These are phyloP conservation scores for Triticum urartu DNA, from an alignment of 176 grass and related monocot species.

Conservation along the genomic window DNA sequence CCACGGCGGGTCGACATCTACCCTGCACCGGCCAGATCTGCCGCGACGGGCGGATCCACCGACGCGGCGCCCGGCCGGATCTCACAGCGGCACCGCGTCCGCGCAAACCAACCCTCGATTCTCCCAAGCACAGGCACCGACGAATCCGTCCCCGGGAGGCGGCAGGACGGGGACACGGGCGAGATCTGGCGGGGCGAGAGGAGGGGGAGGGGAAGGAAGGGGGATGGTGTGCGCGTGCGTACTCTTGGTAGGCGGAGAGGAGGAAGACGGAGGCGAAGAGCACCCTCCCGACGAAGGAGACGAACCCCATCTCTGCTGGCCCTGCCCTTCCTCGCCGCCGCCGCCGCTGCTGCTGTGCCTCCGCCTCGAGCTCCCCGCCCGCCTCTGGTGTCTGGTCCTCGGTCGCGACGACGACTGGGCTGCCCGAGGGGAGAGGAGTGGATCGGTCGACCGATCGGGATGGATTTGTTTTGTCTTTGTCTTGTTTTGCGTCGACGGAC, in stretches of 20 bases:
- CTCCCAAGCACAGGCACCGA: no score
- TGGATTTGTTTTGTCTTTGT: neutral
- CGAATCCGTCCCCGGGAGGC: no score
- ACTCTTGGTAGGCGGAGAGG: conserved; percentile 81
- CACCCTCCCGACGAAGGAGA: conserved; percentile 74
- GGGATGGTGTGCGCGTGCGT: neutral
- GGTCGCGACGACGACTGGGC: neutral
- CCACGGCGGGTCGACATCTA: neutral
- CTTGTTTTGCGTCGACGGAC: no score
- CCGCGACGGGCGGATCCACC: neutral
- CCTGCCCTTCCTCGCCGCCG: no score
- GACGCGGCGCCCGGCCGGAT: neutral
- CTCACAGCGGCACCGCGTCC: neutral
- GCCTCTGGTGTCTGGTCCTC: neutral
- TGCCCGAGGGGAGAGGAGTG: neutral
- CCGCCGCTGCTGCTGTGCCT: no score
- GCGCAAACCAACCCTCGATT: neutral
- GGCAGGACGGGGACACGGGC: accelerated
- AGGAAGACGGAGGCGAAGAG: conserved; percentile 85
- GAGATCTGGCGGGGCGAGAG: neutral
- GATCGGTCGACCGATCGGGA: neutral
- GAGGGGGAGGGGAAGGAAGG: no score
- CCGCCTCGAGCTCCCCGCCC: neutral
- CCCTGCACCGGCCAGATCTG: neutral
- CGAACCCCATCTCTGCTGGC: conserved; percentile 45